Percentiles rank a stretch among this genome's conserved stretches.
phyloP scores from a whole-genome alignment of 306 rosid species.

The Trifolium pratense region DNA sequence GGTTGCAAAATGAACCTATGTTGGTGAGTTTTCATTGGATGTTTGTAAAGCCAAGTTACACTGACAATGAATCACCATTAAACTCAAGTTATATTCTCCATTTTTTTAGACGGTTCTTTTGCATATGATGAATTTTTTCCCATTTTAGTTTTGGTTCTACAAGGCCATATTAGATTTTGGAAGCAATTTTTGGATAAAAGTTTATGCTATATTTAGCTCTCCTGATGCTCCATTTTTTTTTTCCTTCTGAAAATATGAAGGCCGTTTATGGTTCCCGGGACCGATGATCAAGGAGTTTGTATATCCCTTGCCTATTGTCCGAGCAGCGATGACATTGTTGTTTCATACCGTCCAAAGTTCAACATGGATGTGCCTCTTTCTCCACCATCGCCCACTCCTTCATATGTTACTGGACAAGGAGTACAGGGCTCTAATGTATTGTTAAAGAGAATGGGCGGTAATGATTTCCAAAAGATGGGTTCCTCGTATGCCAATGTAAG shows the following conservation, averaged over 20 bases:
- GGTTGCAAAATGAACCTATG: too few species aligned
- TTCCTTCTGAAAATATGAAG: slow-evolving; percentile 48
- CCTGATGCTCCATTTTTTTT: slow-evolving; percentile 39
- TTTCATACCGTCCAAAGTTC: slow-evolving; percentile 81
- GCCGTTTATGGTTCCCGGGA: slow-evolving; percentile 74
- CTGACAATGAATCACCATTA: too few species aligned
- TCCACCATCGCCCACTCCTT: slow-evolving; percentile 56
- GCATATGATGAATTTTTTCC: slow-evolving; percentile 30
- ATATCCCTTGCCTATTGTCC: slow-evolving; percentile 81
- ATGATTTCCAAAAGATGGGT: slow-evolving; percentile 53
- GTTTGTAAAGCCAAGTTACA: too few species aligned
- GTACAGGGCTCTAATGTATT: slow-evolving; percentile 70
- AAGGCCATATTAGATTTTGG: slow-evolving; percentile 28
- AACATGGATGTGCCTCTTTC: slow-evolving; percentile 55
- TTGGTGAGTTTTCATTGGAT: too few species aligned
- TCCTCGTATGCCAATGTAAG: slow-evolving; percentile 59
- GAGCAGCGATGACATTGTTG: slow-evolving; percentile 73
- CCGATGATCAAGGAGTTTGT: slow-evolving; percentile 78
- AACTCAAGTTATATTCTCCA: background rate
- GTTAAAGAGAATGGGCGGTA: slow-evolving; percentile 48
- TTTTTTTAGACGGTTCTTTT: slow-evolving; percentile 21
- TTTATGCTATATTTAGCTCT: slow-evolving; percentile 19
- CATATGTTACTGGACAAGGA: slow-evolving; percentile 57
- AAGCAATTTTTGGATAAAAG: slow-evolving; percentile 20
- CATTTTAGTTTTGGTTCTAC: slow-evolving; percentile 26